A percentile compares a stretch with the other conserved stretches of the same genome.
Evolutionary conservation across 208 protist genomes (phyloP).

Genomic region (Angomonas deanei): DNA sequence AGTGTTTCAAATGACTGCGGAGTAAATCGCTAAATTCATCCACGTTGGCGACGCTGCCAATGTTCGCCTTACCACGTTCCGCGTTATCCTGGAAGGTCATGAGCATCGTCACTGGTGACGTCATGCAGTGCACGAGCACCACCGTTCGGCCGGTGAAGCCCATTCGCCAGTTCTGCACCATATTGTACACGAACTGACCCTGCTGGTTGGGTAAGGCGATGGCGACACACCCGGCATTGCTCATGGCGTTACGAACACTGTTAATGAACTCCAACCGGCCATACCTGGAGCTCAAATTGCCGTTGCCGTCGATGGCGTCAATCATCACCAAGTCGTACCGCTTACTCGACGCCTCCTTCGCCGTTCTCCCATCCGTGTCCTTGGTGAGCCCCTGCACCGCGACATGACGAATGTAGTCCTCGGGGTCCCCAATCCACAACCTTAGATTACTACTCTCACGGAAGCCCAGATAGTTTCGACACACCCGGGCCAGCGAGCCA

Average conservation of each 20-base stretch:
- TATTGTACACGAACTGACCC: conserved; percentile 60
- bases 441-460: conserved; percentile 68
- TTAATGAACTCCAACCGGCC: conserved; percentile 76
- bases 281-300: conserved; percentile 61
- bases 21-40: conserved; percentile 79
- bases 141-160: conserved; percentile 69
- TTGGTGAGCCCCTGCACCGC: conserved; percentile 6
- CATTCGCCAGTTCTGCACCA: conserved; percentile 87
- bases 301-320: conserved; percentile 62
- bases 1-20: conserved; percentile 65
- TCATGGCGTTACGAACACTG: conserved; percentile 63
- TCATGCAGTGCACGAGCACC: conserved; percentile 78
- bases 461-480: conserved; percentile 72
- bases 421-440: conserved; percentile 54
- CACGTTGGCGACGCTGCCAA: conserved; percentile 65
- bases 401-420: conserved; percentile 53
- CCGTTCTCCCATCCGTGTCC: conserved; percentile 5
- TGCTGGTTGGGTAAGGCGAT: conserved; percentile 71
- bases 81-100: conserved; percentile 86
- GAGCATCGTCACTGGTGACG: conserved; percentile 73
- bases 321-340: conserved; percentile 77
- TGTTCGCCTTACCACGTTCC: conserved; percentile 56
- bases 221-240: conserved; percentile 55
- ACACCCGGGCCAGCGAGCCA: conserved; percentile 67
- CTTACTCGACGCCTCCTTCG: conserved; percentile 3